These are phyloP conservation scores for Protea cynaroides DNA, from an alignment of 164 flowering plant species.

Conservation along the genomic window DNA sequence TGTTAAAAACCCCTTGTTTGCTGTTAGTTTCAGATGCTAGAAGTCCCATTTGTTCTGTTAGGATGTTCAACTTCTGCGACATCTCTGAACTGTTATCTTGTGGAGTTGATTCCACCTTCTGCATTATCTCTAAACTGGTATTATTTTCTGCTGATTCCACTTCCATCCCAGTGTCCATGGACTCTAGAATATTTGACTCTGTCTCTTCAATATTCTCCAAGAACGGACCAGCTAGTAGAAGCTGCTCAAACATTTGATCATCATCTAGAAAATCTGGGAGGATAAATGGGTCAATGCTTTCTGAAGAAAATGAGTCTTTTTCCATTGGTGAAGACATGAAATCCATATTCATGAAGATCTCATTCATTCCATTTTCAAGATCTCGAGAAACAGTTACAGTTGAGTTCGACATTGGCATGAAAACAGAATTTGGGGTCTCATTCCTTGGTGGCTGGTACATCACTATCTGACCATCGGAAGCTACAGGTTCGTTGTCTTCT, in stretches of 20 bases:
- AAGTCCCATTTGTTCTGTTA: constrained; percentile 33
- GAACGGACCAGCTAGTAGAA: constrained; percentile 32
- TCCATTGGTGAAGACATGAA: constrained; percentile 37
- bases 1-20: neutral
- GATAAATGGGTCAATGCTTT: constrained; percentile 25
- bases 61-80: constrained; percentile 19
- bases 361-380: constrained; percentile 40
- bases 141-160: constrained; percentile 8
- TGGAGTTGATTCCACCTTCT: constrained; percentile 12
- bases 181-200: constrained; percentile 13
- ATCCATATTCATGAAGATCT: constrained; percentile 40
- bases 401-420: constrained; percentile 13
- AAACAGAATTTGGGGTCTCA: constrained; percentile 20
- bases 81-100: constrained; percentile 15
- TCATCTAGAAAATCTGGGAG: constrained; percentile 36
- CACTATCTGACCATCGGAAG: constrained; percentile 43
- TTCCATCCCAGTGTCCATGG: constrained; percentile 15
- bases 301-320: constrained; percentile 26
- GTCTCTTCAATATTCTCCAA: constrained; percentile 17
- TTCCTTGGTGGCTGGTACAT: constrained; percentile 40
- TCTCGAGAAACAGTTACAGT: constrained; percentile 24
- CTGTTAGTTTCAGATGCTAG: constrained; percentile 23
- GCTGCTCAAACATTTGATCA: constrained; percentile 38
- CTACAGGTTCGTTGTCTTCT: constrained; percentile 25
- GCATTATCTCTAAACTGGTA: constrained; percentile 3